Evolutionary conservation across 331 rosid species (phyloP), one percentile per base, ranked within the genome.

Genomic region (Cydonia oblonga): DNA sequence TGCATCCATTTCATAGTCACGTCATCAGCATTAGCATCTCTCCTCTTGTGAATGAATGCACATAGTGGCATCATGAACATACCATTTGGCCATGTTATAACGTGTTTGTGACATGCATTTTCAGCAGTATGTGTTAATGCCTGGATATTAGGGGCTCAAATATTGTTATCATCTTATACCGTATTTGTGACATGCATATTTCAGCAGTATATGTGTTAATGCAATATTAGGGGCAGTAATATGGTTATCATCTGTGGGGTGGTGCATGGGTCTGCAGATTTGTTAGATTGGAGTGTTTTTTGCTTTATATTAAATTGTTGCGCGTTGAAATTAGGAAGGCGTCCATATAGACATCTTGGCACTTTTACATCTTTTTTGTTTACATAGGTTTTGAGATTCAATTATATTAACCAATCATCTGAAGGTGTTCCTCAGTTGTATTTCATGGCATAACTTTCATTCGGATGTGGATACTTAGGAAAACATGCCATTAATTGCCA

Each of bases 1-100:
- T 95, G 96, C 97, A 91, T 95, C 99, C 92, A 95, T 95, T 84
- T 80, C 95, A 89, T 85, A 77, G 73, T 88, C 93, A 89, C 90
- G 91, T 86, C 92, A 89, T 95, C 93, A 87, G 83, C 98, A 89
- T 89, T 83, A 80, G 84, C 92, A 93, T 93, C 91, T 84, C 82
- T 83, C 84, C 83, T 86, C 89, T 80, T 89, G 90, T 84, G 83
- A 85, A 86, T 85, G 91, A 89, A 83, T 84, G 88, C 96, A 85
- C 90, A 7, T 87, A 79, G 79, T 89, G 97, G 91, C 97, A 87
- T 91, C 91, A 82, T 85, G 79, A 83, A 83, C 97, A 95, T 90
- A 79, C 78, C 92, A 89, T 88, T 84, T 87, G 88, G 90, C 76
- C 86, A 79, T 93, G 97, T 77, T 84, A 87, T 84, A 57, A 58